Conservation (phyloP, 129 eudicot genomes). For the Centella asiatica region DNA sequence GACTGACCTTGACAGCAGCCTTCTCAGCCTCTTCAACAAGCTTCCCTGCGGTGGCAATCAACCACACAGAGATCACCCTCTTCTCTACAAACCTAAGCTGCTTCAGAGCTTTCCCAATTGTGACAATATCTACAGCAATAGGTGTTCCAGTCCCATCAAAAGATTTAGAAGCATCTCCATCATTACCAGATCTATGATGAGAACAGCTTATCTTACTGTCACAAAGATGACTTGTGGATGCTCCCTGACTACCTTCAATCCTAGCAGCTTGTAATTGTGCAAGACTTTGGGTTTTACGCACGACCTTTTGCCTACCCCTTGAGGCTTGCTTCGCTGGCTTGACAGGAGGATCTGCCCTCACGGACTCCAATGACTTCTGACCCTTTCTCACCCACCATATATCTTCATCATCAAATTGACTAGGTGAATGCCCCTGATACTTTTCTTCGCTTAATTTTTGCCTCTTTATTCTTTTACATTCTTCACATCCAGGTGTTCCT, state of each 20-base stretch:
- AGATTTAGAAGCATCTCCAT: slow-evolving; percentile 39
- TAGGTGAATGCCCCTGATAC: slow-evolving; percentile 28
- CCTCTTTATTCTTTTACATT: slow-evolving; percentile 72
- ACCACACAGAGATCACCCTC: slow-evolving; percentile 61
- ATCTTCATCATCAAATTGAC: slow-evolving; percentile 66
- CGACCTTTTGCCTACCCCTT: slow-evolving; percentile 80
- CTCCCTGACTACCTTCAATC: slow-evolving; percentile 95
- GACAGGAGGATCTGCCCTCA: slow-evolving; percentile 49
- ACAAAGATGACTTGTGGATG: slow-evolving; percentile 98
- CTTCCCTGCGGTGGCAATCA: slow-evolving; percentile 52
- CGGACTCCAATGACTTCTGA: slow-evolving; percentile 32
- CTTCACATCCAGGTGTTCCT: slow-evolving; percentile 91
- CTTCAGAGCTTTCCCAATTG: slow-evolving; percentile 63
- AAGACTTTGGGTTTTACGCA: slow-evolving; percentile 87
- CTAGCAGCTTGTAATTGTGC: slow-evolving; percentile 90
- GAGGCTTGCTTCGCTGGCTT: slow-evolving; percentile 75
- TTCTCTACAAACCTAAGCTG: slow-evolving; percentile 57
- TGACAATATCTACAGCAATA: slow-evolving; percentile 38
- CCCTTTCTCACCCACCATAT: slow-evolving; percentile 88
- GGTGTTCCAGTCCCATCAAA: slow-evolving; percentile 26
- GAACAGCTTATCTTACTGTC: slow-evolving; percentile 74
- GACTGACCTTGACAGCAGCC: slow-evolving; percentile 45
- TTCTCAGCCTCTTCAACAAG: slow-evolving; percentile 76
- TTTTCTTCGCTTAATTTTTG: slow-evolving; percentile 69
- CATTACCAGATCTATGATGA: slow-evolving; percentile 53